A percentile compares a stretch with the other conserved stretches of the same genome.
Conservation (phyloP, 2,329 filamentous ascomycete species). For the Colletotrichum karsti region DNA sequence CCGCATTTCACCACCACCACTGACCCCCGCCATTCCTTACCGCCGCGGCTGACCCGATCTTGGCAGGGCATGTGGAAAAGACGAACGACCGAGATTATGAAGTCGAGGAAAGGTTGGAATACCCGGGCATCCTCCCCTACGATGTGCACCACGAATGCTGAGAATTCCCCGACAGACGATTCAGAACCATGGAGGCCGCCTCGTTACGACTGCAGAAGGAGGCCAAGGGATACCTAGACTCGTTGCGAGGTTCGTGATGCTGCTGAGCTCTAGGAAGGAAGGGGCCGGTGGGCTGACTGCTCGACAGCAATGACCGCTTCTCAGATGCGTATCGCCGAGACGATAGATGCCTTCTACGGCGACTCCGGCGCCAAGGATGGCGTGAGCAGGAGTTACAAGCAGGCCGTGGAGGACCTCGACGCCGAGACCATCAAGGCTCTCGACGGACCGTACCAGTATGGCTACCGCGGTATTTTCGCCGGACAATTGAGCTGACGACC, state of each 20-base stretch:
- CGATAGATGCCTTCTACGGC: slow-evolving; percentile 98
- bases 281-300: slow-evolving; percentile 22
- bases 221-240: slow-evolving; percentile 97
- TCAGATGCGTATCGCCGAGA: slow-evolving; percentile 99
- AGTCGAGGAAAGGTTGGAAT: slow-evolving; percentile 83
- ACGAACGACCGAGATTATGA: slow-evolving; percentile 99
- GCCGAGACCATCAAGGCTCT: slow-evolving; percentile 98
- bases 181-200: slow-evolving; percentile 96
- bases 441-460: slow-evolving; percentile 89
- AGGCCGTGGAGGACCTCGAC: slow-evolving; percentile 96
- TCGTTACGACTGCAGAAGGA: slow-evolving; percentile 94
- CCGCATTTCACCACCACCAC: slow-evolving; percentile 3
- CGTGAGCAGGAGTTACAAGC: slow-evolving; percentile 96
- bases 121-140: background rate
- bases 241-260: slow-evolving; percentile 74
- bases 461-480: too few species aligned
- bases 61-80: slow-evolving; percentile 89
- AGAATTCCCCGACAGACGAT: slow-evolving; percentile 69
- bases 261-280: background rate
- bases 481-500: slow-evolving; percentile 23
- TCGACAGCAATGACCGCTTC: slow-evolving; percentile 92
- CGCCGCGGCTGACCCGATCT: slow-evolving; percentile 7
- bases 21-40: background rate
- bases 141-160: slow-evolving; percentile 18
- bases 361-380: slow-evolving; percentile 95